Evolutionary conservation across 257 asterid species (phyloP).

Genomic region (Penstemon barbatus): DNA sequence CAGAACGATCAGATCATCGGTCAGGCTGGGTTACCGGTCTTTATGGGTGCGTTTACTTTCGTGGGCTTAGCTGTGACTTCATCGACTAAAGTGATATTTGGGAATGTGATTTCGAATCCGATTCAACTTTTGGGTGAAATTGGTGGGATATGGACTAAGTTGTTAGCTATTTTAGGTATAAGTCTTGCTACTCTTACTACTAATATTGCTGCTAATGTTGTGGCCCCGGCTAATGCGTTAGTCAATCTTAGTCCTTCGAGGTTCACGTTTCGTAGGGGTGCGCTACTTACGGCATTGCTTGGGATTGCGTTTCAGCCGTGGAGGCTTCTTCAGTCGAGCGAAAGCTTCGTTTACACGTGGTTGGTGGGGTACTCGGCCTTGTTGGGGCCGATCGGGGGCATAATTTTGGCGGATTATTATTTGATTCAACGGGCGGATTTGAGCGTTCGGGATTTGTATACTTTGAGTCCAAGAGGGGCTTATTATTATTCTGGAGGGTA

Average conservation of each 20-base stretch:
- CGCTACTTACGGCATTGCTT: slow-evolving; percentile 63
- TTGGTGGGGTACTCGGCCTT: slow-evolving; percentile 82
- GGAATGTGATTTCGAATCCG: slow-evolving; percentile 66
- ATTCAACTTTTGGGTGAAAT: slow-evolving; percentile 68
- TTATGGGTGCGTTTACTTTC: slow-evolving; percentile 87
- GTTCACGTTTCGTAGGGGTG: slow-evolving; percentile 72
- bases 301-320: slow-evolving; percentile 91
- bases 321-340: slow-evolving; percentile 82
- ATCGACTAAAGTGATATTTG: slow-evolving; percentile 74
- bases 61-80: slow-evolving; percentile 96
- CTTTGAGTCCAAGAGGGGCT: slow-evolving; percentile 53
- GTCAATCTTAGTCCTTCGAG: slow-evolving; percentile 74
- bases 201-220: slow-evolving; percentile 93
- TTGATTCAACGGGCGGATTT: slow-evolving; percentile 41
- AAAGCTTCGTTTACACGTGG: slow-evolving; percentile 92
- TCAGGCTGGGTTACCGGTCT: slow-evolving; percentile 72
- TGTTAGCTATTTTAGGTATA: slow-evolving; percentile 72
- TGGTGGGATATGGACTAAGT: slow-evolving; percentile 67
- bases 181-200: slow-evolving; percentile 79
- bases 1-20: slow-evolving; percentile 75
- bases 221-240: slow-evolving; percentile 88
- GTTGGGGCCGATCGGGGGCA: slow-evolving; percentile 79
- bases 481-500: slow-evolving; percentile 68
- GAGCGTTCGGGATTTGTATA: slow-evolving; percentile 53
- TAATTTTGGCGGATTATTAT: slow-evolving; percentile 71